Base-by-base conservation (phyloP, 331 rosid species). In the Spiraea crenata region DNA sequence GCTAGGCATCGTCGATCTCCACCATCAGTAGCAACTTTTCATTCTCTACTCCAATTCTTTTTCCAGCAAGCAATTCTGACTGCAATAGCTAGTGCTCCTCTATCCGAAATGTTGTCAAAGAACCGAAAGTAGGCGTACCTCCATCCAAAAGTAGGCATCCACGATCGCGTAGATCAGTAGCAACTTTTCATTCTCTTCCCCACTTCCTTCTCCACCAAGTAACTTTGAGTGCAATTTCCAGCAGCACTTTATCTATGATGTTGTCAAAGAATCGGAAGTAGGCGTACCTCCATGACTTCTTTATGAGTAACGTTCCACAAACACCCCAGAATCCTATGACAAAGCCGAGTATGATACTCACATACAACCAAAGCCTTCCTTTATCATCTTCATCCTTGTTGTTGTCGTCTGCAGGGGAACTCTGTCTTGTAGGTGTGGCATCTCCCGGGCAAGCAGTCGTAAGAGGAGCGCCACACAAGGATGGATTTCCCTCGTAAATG, bases 101-200 rank as follows among this genome's bases (percentile, higher is more conserved):
- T 68, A 0, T 52, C 51, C 54, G 12, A 39, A 2, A 68, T 4
- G 50, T 52, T 25, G 38, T 52, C 63, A 7, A 68, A 3, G n/a
- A 4, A 49, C 4, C 5, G 37, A 6, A 76, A 76, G 34, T 72
- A 75, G 1, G 57, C 58, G 31, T 52, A 17, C 38, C 74, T 80
- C 84, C 63, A 80, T 37, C 12, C 54, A n/a, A 48, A n/a, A 3
- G n/a, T 48, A 48, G 54, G 54, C 17, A 48, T 48, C n/a, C n/a
- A 25, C 31, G 31, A 25, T 25, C 31, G 2, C 31, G 31, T 25
- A 25, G 31, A 25, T 25, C 31, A 25, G 31, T 25, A 25, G 31
- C 31, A 25, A 25, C 31, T 25, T 25, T 25, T 25, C 31, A 25
- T 25, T 25, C 31, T 25, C 31, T 25, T 25, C 31, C 31, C 31